These are phyloP conservation scores for Cokeromyces recurvatus DNA, from an alignment of 371 early-diverging fungal genomes.

Conservation along the genomic window DNA sequence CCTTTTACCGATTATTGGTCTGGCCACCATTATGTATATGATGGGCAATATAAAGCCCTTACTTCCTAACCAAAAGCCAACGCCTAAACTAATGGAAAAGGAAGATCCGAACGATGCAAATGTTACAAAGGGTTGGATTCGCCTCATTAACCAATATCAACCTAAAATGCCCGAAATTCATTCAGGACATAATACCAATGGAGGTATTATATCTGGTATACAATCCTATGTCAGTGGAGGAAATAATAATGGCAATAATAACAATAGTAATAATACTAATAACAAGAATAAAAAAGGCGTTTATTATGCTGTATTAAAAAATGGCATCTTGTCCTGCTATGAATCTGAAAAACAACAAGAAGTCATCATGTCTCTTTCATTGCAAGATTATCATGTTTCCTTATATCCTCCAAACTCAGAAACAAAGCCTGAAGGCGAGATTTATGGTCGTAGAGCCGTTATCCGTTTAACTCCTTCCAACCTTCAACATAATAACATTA, in stretches of 20 bases:
- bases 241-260: not conserved
- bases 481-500: not conserved
- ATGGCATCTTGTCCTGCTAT: constrained; percentile 77
- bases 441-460: constrained; percentile 48
- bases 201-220: constrained; percentile 21
- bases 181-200: not conserved
- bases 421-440: constrained; percentile 45
- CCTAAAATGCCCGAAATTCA: constrained; percentile 20
- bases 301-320: constrained; percentile 71
- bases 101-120: constrained; percentile 7
- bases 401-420: constrained; percentile 48
- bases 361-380: constrained; percentile 64
- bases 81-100: not conserved
- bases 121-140: constrained; percentile 40
- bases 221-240: constrained; percentile 14
- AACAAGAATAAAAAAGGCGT: constrained; percentile 13
- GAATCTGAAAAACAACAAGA: constrained; percentile 69
- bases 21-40: constrained; percentile 6
- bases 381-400: constrained; percentile 64
- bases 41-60: constrained; percentile 5
- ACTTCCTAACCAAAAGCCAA: not conserved
- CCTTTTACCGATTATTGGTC: constrained; percentile 13
- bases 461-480: constrained; percentile 40
- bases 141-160: constrained; percentile 27
- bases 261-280: not conserved